These are phyloP conservation scores for Dacryopinax primogenitus DNA, from an alignment of 768 basidiomycete genomes.

Conservation along the genomic window DNA sequence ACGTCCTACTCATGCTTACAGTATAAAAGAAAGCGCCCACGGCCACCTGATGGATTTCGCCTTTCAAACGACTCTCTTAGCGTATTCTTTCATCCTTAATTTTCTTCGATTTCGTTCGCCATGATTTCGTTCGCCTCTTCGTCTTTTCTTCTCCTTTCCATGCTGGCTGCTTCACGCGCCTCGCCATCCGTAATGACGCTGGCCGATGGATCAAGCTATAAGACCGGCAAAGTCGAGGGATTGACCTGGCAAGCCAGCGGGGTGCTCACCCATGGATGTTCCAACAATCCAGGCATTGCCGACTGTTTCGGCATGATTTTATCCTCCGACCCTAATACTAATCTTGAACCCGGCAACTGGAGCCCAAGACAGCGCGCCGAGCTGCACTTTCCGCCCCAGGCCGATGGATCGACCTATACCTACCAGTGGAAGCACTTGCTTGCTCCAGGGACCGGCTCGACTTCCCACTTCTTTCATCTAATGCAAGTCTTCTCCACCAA, in stretches of 20 bases:
- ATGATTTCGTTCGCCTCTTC: slow-evolving; percentile 6
- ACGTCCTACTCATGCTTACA: background rate
- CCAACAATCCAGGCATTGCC: slow-evolving; percentile 5
- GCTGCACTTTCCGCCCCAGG: background rate
- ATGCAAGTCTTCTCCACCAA: slow-evolving; percentile 10
- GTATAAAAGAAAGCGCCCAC: background rate
- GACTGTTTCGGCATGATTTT: slow-evolving; percentile 11
- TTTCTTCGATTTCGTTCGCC: background rate
- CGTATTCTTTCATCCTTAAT: background rate
- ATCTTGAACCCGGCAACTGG: slow-evolving; percentile 9
- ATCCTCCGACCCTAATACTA: slow-evolving; percentile 7
- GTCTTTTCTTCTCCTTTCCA: background rate
- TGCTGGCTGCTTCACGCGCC: slow-evolving; percentile 8
- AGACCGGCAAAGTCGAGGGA: background rate
- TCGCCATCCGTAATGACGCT: background rate
- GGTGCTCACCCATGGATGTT: slow-evolving; percentile 5
- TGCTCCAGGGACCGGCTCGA: background rate
- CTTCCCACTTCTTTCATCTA: slow-evolving; percentile 11
- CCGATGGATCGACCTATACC: background rate
- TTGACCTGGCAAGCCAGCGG: slow-evolving; percentile 6
- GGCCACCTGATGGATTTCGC: background rate
- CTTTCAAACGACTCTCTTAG: background rate
- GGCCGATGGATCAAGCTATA: background rate
- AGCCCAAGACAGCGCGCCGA: slow-evolving; percentile 10
- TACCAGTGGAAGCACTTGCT: background rate